Percentiles rank a stretch among this genome's conserved stretches.
Conservation (phyloP, 1,284 basidiomycete species). For the Trametes pubescens region DNA sequence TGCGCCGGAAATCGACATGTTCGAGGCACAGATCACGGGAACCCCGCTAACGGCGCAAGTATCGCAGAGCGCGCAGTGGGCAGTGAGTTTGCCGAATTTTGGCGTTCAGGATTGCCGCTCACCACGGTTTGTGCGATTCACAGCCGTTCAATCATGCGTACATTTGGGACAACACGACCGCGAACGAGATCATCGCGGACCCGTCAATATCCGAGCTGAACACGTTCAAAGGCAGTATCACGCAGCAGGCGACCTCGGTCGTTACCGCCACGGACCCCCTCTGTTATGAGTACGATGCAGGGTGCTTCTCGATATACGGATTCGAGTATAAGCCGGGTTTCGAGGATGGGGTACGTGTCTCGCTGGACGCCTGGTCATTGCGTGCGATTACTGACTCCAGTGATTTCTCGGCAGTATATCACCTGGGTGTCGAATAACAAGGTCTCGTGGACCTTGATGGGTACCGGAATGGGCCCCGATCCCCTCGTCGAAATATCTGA, state of each 20-base stretch:
- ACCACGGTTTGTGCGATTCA: slow-evolving; percentile 4
- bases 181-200: slow-evolving; percentile 57
- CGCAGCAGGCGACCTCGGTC: slow-evolving; percentile 70
- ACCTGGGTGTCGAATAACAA: slow-evolving; percentile 64
- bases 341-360: slow-evolving; percentile 45
- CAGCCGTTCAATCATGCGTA: slow-evolving; percentile 71
- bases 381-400: neutral
- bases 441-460: slow-evolving; percentile 66
- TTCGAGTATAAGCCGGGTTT: slow-evolving; percentile 53
- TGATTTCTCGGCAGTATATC: slow-evolving; percentile 52
- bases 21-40: slow-evolving; percentile 70
- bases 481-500: slow-evolving; percentile 57
- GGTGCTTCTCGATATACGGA: slow-evolving; percentile 59
- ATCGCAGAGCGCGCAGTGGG: slow-evolving; percentile 72
- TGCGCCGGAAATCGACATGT: slow-evolving; percentile 82
- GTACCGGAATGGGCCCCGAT: slow-evolving; percentile 64
- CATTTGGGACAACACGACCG: slow-evolving; percentile 57
- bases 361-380: neutral
- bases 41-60: slow-evolving; percentile 58
- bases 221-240: slow-evolving; percentile 61
- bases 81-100: slow-evolving; percentile 47
- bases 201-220: slow-evolving; percentile 54
- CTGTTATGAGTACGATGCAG: slow-evolving; percentile 57
- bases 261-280: slow-evolving; percentile 55
- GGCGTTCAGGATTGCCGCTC: neutral